These are phyloP conservation scores for Plasmodium gaboni DNA, from an alignment of 169 alveolate genomes.

Conservation along the genomic window DNA sequence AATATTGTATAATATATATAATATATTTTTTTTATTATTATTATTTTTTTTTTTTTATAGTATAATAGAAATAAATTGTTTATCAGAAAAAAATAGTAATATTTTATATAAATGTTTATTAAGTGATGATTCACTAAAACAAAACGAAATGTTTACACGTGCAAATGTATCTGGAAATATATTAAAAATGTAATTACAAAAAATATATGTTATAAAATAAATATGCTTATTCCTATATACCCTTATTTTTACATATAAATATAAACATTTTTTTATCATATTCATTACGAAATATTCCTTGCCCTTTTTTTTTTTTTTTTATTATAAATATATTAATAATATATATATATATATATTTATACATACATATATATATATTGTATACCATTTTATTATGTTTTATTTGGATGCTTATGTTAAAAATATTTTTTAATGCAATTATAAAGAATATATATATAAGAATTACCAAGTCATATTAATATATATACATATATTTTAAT, in stretches of 20 bases:
- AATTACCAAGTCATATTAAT: neutral
- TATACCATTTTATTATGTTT: neutral
- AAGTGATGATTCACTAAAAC: slow-evolving; percentile 69
- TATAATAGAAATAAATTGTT: slow-evolving; percentile 67
- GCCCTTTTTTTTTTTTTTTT: neutral
- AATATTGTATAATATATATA: neutral
- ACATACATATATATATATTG: neutral
- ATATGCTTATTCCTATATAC: neutral
- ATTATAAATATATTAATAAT: neutral
- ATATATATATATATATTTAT: neutral
- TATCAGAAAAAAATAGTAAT: slow-evolving; percentile 41
- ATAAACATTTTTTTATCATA: neutral
- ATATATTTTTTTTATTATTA: neutral
- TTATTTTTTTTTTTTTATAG: slow-evolving; percentile 4
- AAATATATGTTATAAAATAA: neutral
- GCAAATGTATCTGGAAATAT: slow-evolving; percentile 33
- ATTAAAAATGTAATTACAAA: slow-evolving; percentile 44
- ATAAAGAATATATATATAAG: neutral
- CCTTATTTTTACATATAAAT: neutral
- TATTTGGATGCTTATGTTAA: neutral
- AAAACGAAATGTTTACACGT: slow-evolving; percentile 46
- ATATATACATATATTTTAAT: too few relatives aligned
- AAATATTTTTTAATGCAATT: neutral
- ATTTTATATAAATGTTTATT: slow-evolving; percentile 56
- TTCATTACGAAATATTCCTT: too few relatives aligned